Conservation (phyloP, 164 flowering plant species). For the Chimonanthus salicifolius region DNA sequence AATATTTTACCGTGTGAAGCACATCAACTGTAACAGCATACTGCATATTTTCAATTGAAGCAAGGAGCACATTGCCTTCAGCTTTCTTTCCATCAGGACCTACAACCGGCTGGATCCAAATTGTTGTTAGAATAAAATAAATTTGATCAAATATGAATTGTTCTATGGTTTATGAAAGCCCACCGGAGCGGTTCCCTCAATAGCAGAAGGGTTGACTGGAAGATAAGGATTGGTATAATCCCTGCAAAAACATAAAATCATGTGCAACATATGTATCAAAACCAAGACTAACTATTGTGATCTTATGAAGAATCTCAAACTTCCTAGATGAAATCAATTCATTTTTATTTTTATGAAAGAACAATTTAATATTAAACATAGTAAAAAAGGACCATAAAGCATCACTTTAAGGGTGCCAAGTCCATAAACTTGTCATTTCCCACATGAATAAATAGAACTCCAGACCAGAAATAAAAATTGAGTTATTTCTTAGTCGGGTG, state of each 20-base stretch:
- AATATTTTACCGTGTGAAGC: conserved; percentile 60
- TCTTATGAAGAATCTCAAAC: no score
- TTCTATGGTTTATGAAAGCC: neutral
- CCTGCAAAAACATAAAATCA: conserved; percentile 29
- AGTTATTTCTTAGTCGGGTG: neutral
- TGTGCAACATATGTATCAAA: neutral
- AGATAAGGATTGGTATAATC: conserved; percentile 94
- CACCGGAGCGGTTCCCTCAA: conserved; percentile 87
- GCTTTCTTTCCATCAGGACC: conserved; percentile 76
- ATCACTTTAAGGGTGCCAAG: no score
- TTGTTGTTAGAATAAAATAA: neutral
- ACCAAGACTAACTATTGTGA: neutral
- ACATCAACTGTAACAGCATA: conserved; percentile 91
- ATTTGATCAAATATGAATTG: neutral
- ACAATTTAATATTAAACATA: no score
- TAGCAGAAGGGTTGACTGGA: conserved; percentile 93
- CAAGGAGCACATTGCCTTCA: conserved; percentile 95
- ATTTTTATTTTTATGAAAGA: no score
- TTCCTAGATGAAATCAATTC: no score
- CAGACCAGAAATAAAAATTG: no score
- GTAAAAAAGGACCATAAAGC: no score
- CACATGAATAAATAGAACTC: no score
- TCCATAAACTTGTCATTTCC: no score
- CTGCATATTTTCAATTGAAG: conserved; percentile 96
- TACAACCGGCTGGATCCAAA: conserved; percentile 42